Base-by-base conservation (phyloP, 2,329 filamentous ascomycete species). In the Lachnum nothofagi region DNA sequence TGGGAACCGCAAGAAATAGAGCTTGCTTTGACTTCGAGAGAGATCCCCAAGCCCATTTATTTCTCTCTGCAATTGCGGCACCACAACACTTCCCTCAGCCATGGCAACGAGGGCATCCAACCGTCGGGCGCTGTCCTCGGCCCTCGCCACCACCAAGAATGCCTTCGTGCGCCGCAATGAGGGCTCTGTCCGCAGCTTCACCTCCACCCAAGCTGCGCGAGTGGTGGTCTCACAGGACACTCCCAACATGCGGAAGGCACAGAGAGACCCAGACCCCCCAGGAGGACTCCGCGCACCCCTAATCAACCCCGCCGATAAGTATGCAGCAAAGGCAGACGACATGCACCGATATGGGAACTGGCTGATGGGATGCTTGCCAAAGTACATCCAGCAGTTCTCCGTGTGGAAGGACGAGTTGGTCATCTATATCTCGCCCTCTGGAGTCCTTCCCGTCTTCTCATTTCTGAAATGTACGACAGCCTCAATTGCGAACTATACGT, bases 351-450 rank as follows among this genome's bases (percentile, higher is more conserved):
- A 98, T 67, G 93, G 93, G 64, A 83, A 94, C 66, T 98, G 95
- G 80, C 75, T 98, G 65, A 91, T 98, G 82, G 91, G 90, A 60
- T 95, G 88, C 70, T 73, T 98, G 65, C 94, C 93, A 63, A 97
- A 96, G 77, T 96, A 95, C 72, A 82, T 98, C 63, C 94, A 98
- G 75, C 93, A 98, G 74, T 97, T 97, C 75, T 95, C 91, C 10
- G 91, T 98, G 48, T 98, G 93, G 93, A 98, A 98, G 75, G 93
- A 98, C 68, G 93, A 98, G 72, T 82, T 98, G 67, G 90, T 86
- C 62, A 88, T 96, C 68, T 91, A 94, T 72, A 93, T 97, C 65
- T 78, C 88, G 41, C 93, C 93, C 1, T 74, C 86, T 31, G 93
- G 89, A 60, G 83, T 97, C 61, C 81, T 96, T 60, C 93, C 93